Conservation (phyloP, 2,329 filamentous ascomycete genomes). For the Plenodomus lindquistii region DNA sequence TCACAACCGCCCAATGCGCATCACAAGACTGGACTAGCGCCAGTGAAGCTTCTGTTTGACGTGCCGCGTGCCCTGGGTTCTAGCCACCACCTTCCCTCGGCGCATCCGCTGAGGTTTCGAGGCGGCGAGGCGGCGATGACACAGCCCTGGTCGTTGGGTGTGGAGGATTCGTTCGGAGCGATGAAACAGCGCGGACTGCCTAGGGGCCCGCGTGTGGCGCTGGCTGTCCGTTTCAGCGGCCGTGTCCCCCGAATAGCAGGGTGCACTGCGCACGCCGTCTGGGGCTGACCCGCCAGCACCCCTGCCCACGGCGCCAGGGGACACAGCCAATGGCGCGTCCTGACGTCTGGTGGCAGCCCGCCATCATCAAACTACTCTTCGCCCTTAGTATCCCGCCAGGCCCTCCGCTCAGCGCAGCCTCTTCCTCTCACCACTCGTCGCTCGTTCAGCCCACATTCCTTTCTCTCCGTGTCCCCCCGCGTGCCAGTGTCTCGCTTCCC, state of each 20-base stretch:
- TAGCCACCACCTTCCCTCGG: conserved; percentile 1
- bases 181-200: conserved; percentile 22
- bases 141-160: conserved; percentile 4
- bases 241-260: conserved; percentile 14
- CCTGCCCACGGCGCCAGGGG: conserved; percentile 11
- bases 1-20: neutral
- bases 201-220: conserved; percentile 21
- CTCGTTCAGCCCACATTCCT: conserved; percentile 30
- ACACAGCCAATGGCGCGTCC: conserved; percentile 21
- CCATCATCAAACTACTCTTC: conserved; percentile 29
- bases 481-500: conserved; percentile 24
- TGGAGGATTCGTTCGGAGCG: conserved; percentile 19
- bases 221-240: conserved; percentile 20
- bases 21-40: neutral
- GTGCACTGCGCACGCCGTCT: conserved; percentile 14
- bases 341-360: conserved; percentile 3
- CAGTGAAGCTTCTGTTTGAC: conserved; percentile 2
- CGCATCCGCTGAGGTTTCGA: conserved; percentile 2
- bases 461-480: conserved; percentile 26
- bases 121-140: conserved; percentile 19
- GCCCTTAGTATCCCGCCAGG: conserved; percentile 25
- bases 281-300: conserved; percentile 1
- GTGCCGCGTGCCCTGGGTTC: conserved; percentile 8
- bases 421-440: conserved; percentile 20
- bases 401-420: conserved; percentile 15